Conservation (phyloP, 345 rosid species). For the Capsella bursapastoris region DNA sequence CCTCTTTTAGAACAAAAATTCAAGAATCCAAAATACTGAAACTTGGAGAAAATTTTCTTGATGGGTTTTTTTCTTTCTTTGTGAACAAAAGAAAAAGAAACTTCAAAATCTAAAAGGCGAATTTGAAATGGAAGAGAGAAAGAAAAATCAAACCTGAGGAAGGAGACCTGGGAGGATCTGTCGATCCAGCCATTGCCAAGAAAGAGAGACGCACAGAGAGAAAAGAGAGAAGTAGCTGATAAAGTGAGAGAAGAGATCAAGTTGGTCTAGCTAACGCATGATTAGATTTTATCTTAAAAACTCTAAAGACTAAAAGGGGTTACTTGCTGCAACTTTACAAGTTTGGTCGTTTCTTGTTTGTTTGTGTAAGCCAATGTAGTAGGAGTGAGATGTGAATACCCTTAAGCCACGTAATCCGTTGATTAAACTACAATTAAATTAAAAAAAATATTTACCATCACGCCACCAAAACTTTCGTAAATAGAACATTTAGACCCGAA, state of each 20-base stretch:
- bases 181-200: conserved; percentile 36
- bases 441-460: neutral
- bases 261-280: conserved; percentile 2
- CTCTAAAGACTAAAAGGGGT: neutral
- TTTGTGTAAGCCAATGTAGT: conserved; percentile 14
- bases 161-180: conserved; percentile 28
- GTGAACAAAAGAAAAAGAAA: neutral
- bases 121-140: neutral
- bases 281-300: neutral
- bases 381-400: conserved; percentile 24
- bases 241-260: neutral
- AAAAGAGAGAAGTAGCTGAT: neutral
- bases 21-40: neutral
- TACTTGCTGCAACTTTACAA: neutral
- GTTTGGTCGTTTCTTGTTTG: conserved; percentile 31
- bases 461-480: neutral
- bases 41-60: neutral
- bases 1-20: neutral
- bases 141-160: conserved; percentile 36
- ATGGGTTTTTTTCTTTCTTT: neutral
- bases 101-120: neutral
- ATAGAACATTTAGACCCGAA: neutral
- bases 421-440: neutral
- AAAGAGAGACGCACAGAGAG: neutral
- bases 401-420: conserved; percentile 28